phyloP scores from a whole-genome alignment of 108 stramenopile genomes.

The Cylindrotheca fusiformis region DNA sequence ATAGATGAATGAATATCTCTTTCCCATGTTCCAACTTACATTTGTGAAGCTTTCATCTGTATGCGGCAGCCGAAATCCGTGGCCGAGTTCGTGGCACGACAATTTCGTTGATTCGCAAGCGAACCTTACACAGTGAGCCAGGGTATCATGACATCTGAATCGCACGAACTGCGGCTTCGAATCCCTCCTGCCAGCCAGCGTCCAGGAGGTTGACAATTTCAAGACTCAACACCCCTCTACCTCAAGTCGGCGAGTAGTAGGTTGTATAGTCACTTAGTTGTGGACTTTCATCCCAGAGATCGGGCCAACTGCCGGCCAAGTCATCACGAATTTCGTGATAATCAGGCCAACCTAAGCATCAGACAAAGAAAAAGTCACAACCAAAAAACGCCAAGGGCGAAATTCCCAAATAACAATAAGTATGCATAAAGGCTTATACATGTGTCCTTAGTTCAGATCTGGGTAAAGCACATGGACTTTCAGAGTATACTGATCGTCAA shows the following conservation, averaged over 20 bases:
- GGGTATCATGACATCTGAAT: conserved; percentile 47
- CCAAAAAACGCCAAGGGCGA: no score
- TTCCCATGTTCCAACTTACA: no score
- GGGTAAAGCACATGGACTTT: not conserved
- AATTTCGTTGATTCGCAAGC: conserved; percentile 74
- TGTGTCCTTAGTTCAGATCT: no score
- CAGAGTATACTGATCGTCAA: not conserved
- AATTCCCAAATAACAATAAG: no score
- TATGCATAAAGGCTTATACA: no score
- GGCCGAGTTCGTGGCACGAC: conserved; percentile 28
- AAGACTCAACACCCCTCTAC: conserved; percentile 50
- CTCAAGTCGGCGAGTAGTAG: conserved; percentile 37
- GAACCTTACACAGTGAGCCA: conserved; percentile 22
- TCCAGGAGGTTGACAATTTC: conserved; percentile 56
- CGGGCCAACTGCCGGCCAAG: not conserved
- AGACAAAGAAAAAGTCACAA: no score
- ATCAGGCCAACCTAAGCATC: no score
- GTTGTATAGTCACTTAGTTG: conserved; percentile 58
- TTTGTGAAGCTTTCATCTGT: conserved; percentile 59
- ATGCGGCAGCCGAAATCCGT: conserved; percentile 79
- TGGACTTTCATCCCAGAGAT: conserved; percentile 42
- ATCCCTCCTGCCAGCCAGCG: conserved; percentile 61
- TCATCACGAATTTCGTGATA: not conserved
- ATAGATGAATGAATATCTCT: no score
- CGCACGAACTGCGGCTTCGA: conserved; percentile 38